These are phyloP conservation scores for Escallonia herrerae DNA, from an alignment of 129 eudicot species.

Conservation along the genomic window DNA sequence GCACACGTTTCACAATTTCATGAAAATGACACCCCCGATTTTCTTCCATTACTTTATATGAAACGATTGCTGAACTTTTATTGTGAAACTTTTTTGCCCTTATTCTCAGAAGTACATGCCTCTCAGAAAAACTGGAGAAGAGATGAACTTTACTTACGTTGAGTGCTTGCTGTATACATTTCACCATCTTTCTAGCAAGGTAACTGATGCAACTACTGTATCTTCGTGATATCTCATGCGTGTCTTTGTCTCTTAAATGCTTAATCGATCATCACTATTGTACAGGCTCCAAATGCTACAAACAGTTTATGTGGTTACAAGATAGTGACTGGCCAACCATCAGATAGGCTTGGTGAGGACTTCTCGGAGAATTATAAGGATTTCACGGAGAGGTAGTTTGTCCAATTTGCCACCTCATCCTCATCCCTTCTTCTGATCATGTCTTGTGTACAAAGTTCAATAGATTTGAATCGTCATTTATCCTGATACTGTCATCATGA, in stretches of 20 bases:
- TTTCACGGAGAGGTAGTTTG: conserved; percentile 67
- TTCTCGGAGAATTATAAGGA: conserved; percentile 81
- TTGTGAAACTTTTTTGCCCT: background rate
- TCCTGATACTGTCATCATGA: too few species aligned
- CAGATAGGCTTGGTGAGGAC: conserved; percentile 98
- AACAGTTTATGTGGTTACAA: conserved; percentile 92
- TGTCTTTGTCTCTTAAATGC: background rate
- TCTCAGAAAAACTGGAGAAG: conserved; percentile 73
- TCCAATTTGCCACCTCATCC: background rate
- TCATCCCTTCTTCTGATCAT: too few species aligned
- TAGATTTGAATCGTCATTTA: too few species aligned
- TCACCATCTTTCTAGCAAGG: conserved; percentile 92
- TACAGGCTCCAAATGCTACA: conserved; percentile 93
- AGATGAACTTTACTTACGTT: conserved; percentile 85
- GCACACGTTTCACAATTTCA: too few species aligned
- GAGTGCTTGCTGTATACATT: conserved; percentile 86
- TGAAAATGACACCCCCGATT: too few species aligned
- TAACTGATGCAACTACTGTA: conserved; percentile 8
- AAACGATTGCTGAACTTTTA: too few species aligned
- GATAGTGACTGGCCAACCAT: conserved; percentile 96
- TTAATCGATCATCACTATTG: conserved; percentile 3
- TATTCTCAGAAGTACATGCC: conserved; percentile 85
- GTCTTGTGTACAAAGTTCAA: too few species aligned
- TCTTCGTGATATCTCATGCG: background rate
- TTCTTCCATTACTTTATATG: background rate